Evolutionary conservation across 169 alveolate species (phyloP).

Genomic region (Plasmodium billcollinsi): DNA sequence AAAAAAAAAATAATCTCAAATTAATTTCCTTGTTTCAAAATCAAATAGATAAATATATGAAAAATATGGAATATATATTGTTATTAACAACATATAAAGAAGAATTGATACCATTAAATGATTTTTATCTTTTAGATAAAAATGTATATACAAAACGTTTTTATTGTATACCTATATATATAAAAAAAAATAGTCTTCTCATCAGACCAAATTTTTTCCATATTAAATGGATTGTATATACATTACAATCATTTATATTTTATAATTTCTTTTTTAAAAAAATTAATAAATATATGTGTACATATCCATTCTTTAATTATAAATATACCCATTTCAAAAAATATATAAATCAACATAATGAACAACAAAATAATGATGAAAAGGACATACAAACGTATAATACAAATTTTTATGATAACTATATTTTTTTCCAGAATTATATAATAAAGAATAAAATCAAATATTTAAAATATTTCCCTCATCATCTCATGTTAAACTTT

Average conservation of each 20-base stretch:
- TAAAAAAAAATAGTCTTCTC: slow-evolving; percentile 53
- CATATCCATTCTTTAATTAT: slow-evolving; percentile 73
- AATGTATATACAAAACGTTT: slow-evolving; percentile 38
- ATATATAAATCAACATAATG: background rate
- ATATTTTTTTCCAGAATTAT: slow-evolving; percentile 62
- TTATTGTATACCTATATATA: slow-evolving; percentile 73
- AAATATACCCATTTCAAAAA: slow-evolving; percentile 49
- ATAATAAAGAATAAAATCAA: slow-evolving; percentile 48
- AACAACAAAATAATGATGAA: slow-evolving; percentile 8
- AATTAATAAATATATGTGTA: slow-evolving; percentile 70
- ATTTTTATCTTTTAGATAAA: slow-evolving; percentile 63
- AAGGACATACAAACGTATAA: too few relatives aligned
- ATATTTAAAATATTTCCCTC: slow-evolving; percentile 64
- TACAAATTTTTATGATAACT: slow-evolving; percentile 1
- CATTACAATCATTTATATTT: slow-evolving; percentile 51
- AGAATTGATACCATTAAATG: slow-evolving; percentile 60
- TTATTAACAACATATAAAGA: slow-evolving; percentile 57
- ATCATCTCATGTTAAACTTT: slow-evolving; percentile 14
- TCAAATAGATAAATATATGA: slow-evolving; percentile 59
- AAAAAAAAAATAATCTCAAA: slow-evolving; percentile 50
- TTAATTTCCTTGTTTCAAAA: slow-evolving; percentile 54
- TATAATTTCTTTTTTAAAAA: slow-evolving; percentile 69
- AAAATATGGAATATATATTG: slow-evolving; percentile 68
- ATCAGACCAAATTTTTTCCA: slow-evolving; percentile 58
- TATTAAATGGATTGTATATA: slow-evolving; percentile 68